Evolutionary conservation across 202 grass and related monocot genomes (phyloP).

Genomic region (Panicum virgatum): DNA sequence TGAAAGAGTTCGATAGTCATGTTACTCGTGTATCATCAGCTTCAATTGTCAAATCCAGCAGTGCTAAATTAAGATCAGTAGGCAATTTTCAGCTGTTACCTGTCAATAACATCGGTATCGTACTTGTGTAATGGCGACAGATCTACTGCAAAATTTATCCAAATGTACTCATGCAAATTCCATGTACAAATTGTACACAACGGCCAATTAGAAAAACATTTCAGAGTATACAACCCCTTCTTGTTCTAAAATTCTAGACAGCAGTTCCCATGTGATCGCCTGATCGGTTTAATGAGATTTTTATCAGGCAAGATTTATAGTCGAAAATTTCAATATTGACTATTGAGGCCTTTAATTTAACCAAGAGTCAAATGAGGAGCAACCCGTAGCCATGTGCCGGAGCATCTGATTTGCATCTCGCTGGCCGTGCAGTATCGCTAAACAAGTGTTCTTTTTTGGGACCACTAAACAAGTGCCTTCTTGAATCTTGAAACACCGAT

Average conservation of each 20-base stretch:
- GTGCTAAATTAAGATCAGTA: slow-evolving; percentile 11
- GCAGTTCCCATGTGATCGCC: slow-evolving; percentile 12
- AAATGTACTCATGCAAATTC: not conserved
- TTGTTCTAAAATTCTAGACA: slow-evolving; percentile 25
- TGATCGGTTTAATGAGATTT: slow-evolving; percentile 16
- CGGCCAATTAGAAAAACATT: not conserved
- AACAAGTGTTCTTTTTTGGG: slow-evolving; percentile 48
- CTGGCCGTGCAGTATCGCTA: slow-evolving; percentile 37
- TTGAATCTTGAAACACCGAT: slow-evolving; percentile 47
- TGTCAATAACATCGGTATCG: not conserved
- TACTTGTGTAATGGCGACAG: not conserved
- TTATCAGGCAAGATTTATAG: slow-evolving; percentile 15
- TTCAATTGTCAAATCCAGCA: not conserved
- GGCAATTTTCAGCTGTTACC: not conserved
- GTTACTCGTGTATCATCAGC: slow-evolving; percentile 13
- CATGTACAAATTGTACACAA: not conserved
- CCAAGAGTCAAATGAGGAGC: slow-evolving; percentile 42
- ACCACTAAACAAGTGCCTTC: slow-evolving; percentile 49
- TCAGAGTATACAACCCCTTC: not conserved
- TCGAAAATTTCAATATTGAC: not conserved
- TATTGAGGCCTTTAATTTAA: slow-evolving; percentile 26
- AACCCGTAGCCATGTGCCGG: slow-evolving; percentile 41
- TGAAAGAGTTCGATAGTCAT: slow-evolving; percentile 1
- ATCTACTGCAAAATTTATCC: not conserved
- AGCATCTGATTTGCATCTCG: slow-evolving; percentile 53